Base-by-base conservation (phyloP, 1,284 basidiomycete genomes). In the Pholiota adiposa region DNA sequence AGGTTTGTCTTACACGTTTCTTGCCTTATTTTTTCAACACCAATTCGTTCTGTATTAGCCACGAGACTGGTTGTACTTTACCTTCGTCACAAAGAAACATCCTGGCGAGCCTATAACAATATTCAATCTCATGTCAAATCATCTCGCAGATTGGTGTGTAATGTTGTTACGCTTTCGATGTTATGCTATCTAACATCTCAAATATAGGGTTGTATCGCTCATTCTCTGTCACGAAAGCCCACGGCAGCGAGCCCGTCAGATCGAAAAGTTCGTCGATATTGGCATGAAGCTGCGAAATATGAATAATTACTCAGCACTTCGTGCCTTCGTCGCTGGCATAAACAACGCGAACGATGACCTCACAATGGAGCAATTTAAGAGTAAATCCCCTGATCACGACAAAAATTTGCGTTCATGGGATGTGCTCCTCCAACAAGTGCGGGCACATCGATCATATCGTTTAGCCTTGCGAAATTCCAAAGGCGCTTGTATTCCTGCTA, bases 301-400 rank as follows among this genome's bases (percentile, higher is more conserved):
- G 43, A 90, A 92, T 70, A 93, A 93, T 66, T 93, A 93, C 70
- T 92, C 90, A 8, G 91, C 87, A 1, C 72, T 93, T 59, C 89
- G 91, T 19, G 90, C 91, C 4, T 86, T 93, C 66, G 86, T 93
- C 18, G 90, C 90, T 33, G 91, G 91, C n/a, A 92, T 93, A 72
- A 90, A 92, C 67, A 85, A 82, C 63, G 83, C 89, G 0, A 87
- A 86, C 1, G 89, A 87, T 16, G 90, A 92, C 68, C 83, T 83
- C 61, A 85, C 88, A 1, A 86, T 90, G 80, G 86, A 88, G 61
- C 73, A 81, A 44, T 88, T 92, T 72, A 86, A 84, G 70, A 65
- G 77, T 7, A 88, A 81, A 70, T 81, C 81, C 9, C 82, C 84
- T 12, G 83, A 87, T 56, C 82, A 85, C 46, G 85, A 83, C 62